Percentiles rank a stretch among this genome's conserved stretches.
These are phyloP conservation scores for Arthrobotrys entomopaga DNA, from an alignment of 2,329 filamentous ascomycete genomes.

Conservation along the genomic window DNA sequence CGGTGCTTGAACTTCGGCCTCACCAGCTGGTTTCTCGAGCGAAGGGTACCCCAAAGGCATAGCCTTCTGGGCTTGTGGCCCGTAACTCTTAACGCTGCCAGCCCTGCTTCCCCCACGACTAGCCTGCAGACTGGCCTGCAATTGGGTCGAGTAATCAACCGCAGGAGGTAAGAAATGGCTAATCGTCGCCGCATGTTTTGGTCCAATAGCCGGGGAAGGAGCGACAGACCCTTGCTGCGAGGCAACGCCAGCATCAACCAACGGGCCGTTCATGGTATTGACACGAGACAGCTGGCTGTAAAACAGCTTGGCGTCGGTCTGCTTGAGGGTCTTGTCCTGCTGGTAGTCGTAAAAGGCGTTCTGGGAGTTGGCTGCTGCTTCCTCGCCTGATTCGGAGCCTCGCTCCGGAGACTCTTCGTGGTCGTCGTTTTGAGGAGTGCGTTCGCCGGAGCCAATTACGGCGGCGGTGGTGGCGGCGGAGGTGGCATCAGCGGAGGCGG, in stretches of 20 bases:
- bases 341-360: slow-evolving; percentile 94
- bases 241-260: slow-evolving; percentile 28
- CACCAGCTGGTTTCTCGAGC: slow-evolving; percentile 58
- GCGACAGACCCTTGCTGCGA: slow-evolving; percentile 32
- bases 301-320: slow-evolving; percentile 93
- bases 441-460: slow-evolving; percentile 4
- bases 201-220: slow-evolving; percentile 60
- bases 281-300: slow-evolving; percentile 73
- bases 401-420: slow-evolving; percentile 47
- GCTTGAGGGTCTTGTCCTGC: slow-evolving; percentile 91
- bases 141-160: slow-evolving; percentile 56
- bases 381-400: slow-evolving; percentile 39
- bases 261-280: slow-evolving; percentile 61
- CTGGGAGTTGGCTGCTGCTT: slow-evolving; percentile 65
- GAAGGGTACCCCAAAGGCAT: slow-evolving; percentile 61
- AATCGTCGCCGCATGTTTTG: slow-evolving; percentile 64
- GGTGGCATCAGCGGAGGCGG: neutral
- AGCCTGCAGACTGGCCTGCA: slow-evolving; percentile 45
- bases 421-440: slow-evolving; percentile 4
- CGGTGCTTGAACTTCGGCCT: slow-evolving; percentile 57
- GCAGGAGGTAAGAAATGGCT: slow-evolving; percentile 58
- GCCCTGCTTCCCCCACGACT: slow-evolving; percentile 60
- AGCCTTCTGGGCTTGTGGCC: slow-evolving; percentile 60
- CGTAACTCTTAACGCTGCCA: slow-evolving; percentile 61
- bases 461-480: no score